Evolutionary conservation across 1,284 basidiomycete species (phyloP).

Genomic region (Rhodofomes roseus): DNA sequence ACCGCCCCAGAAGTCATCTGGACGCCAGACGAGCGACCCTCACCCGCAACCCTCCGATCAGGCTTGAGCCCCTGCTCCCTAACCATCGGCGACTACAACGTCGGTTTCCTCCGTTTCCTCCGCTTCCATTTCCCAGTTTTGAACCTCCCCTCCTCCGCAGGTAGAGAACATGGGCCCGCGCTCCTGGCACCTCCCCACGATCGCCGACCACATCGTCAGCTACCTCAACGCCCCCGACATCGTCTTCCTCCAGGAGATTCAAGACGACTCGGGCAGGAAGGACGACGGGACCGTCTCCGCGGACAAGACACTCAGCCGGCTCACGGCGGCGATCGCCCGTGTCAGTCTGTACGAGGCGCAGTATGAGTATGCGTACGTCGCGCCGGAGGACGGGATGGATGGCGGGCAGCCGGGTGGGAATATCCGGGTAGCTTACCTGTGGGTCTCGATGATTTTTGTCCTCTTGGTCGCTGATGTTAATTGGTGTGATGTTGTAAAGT

Average conservation of each 20-base stretch:
- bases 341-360: constrained; percentile 36
- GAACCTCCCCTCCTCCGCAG: constrained; percentile 24
- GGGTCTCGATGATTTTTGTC: constrained; percentile 9
- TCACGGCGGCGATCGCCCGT: constrained; percentile 47
- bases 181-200: constrained; percentile 41
- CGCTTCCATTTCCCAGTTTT: constrained; percentile 1
- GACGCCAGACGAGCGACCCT: constrained; percentile 30
- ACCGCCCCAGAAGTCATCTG: constrained; percentile 48
- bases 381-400: constrained; percentile 51
- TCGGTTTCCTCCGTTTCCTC: constrained; percentile 20
- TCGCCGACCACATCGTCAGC: constrained; percentile 54
- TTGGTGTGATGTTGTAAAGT: constrained; percentile 3
- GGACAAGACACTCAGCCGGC: constrained; percentile 48
- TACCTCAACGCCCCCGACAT: constrained; percentile 56
- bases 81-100: constrained; percentile 64
- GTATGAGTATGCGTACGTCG: constrained; percentile 50
- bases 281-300: constrained; percentile 54
- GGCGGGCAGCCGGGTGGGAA: constrained; percentile 67
- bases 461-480: neutral
- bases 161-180: constrained; percentile 58
- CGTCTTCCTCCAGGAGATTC: constrained; percentile 64
- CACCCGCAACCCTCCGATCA: constrained; percentile 36
- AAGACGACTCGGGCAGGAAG: constrained; percentile 56
- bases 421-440: constrained; percentile 59
- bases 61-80: constrained; percentile 39